Base-by-base conservation (phyloP, 495 filamentous ascomycete species). In the Tetracladium setigerum region DNA sequence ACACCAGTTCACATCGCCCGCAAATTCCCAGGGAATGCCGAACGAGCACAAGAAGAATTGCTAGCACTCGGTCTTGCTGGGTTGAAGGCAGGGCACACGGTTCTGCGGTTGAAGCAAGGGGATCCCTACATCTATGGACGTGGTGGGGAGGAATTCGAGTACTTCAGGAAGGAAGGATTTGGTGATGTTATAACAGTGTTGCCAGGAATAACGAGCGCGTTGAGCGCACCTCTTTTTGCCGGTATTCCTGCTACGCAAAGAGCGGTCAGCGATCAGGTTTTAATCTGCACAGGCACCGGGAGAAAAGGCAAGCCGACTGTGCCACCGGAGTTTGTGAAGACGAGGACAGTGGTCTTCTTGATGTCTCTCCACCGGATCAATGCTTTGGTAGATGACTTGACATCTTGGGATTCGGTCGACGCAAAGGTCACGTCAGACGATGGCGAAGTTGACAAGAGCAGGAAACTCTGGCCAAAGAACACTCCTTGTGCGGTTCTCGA, bases 21-120 rank as follows among this genome's bases (percentile, higher is more conserved):
- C 52, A 98, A 98, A 65, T 98, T 97, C 62, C 92, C 92, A 9
- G 92, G 92, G 11, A 97, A 97, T 55, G 92, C 92, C 31, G 92
- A 98, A 52, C 79, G 78, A 32, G 92, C 92, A 0, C 94, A 98
- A 62, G 82, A 86, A 50, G 92, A 98, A 63, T 79, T 98, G 13
- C 77, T 95, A n/a, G 68, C 75, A 30, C 72, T 88, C 57, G 92
- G 87, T 0, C 70, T 95, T 13, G 76, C 76, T 12, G 86, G 80
- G 10, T 68, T 91, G 16, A 69, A 76, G 31, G 73, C 73, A 4
- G 94, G 94, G 12, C 72, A 83, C 53, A 84, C 78, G 1, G 92
- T 97, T 0, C 72, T 98, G 17, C 76, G 92, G 5, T 70, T 98
- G 18, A 98, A 98, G 67, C 92, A 98, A 59, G 92, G 92, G 15